Evolutionary conservation across 129 eudicot species (phyloP).

Genomic region (Arctium minus): DNA sequence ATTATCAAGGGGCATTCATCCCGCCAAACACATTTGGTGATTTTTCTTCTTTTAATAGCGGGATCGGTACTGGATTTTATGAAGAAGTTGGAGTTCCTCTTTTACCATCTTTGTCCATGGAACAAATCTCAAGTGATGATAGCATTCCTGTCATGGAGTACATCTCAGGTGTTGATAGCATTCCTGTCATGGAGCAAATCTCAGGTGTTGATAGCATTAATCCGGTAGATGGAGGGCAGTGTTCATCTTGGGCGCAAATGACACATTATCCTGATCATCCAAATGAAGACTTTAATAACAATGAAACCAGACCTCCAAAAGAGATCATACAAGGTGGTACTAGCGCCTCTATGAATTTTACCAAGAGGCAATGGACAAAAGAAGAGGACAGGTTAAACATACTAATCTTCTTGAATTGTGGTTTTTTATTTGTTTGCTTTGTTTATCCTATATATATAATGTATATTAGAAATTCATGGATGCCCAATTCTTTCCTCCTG

Average conservation of each 20-base stretch:
- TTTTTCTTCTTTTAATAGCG: slow-evolving; percentile 12
- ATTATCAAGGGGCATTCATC: neutral
- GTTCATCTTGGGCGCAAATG: neutral
- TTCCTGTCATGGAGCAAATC: neutral
- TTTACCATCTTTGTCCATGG: slow-evolving; percentile 12
- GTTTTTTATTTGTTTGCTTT: neutral
- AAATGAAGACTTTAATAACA: neutral
- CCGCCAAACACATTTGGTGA: slow-evolving; percentile 16
- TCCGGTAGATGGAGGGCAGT: neutral
- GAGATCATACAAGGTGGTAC: neutral
- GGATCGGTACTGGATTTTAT: neutral
- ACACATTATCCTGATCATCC: slow-evolving; percentile 4
- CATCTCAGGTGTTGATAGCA: neutral
- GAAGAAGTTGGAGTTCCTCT: slow-evolving; percentile 16
- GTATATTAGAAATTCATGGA: neutral
- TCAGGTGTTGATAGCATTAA: neutral
- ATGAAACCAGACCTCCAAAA: neutral
- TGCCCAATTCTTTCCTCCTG: neutral
- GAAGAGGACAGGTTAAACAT: slow-evolving; percentile 62
- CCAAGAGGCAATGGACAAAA: slow-evolving; percentile 57
- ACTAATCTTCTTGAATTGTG: neutral
- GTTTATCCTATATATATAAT: neutral
- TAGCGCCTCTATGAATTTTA: slow-evolving; percentile 12
- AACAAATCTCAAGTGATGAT: slow-evolving; percentile 5
- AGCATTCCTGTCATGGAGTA: neutral